Conservation (phyloP, 2,329 filamentous ascomycete species). For the Cladosporium sp. region DNA sequence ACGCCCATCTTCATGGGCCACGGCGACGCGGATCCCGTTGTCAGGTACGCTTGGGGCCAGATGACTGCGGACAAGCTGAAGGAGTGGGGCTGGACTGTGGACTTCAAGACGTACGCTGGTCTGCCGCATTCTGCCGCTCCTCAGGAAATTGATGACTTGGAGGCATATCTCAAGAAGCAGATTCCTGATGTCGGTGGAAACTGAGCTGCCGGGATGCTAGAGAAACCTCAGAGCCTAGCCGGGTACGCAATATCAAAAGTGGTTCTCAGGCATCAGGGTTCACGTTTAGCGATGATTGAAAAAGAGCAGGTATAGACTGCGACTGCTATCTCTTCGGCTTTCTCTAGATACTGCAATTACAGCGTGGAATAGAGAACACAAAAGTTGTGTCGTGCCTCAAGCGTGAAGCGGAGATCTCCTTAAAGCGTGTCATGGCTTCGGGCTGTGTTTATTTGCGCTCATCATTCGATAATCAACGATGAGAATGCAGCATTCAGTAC, state of each 20-base stretch:
- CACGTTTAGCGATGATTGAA: not conserved
- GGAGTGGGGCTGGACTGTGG: slow-evolving; percentile 69
- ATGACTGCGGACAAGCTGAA: slow-evolving; percentile 67
- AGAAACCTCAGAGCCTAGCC: not conserved
- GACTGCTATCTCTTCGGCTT: not conserved
- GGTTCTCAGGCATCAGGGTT: not conserved
- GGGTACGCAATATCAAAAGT: not conserved
- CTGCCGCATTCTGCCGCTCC: slow-evolving; percentile 75
- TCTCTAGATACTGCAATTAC: not conserved
- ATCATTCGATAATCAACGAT: not conserved
- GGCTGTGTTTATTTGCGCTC: not conserved
- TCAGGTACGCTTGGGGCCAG: slow-evolving; percentile 68
- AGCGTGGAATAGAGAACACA: not conserved
- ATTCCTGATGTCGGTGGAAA: slow-evolving; percentile 51
- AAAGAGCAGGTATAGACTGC: not conserved
- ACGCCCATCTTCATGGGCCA: slow-evolving; percentile 90
- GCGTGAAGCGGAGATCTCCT: not conserved
- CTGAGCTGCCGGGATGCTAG: slow-evolving; percentile 29
- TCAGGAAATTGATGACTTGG: slow-evolving; percentile 79
- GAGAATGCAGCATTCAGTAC: not conserved
- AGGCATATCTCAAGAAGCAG: slow-evolving; percentile 58
- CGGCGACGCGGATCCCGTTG: slow-evolving; percentile 73
- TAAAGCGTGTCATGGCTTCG: not conserved
- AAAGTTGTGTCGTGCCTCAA: not conserved
- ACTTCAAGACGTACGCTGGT: slow-evolving; percentile 74